Evolutionary conservation across 495 filamentous ascomycete species (phyloP).

Genomic region (Aspergillus indologenus): DNA sequence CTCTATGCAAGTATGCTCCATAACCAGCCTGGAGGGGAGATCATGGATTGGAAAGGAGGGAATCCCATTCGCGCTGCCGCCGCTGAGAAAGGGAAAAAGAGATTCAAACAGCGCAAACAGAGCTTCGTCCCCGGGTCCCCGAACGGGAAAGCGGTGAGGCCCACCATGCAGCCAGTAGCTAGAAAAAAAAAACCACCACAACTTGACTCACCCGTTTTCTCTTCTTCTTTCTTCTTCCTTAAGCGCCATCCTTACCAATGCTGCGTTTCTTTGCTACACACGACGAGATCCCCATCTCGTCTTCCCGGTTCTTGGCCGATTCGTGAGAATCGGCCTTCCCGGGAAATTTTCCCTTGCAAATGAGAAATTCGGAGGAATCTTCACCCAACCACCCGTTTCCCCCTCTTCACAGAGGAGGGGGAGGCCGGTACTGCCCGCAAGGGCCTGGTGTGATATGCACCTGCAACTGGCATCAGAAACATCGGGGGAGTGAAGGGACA

Average conservation of each 20-base stretch:
- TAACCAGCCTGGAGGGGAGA: background rate
- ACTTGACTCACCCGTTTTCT: slow-evolving; percentile 15
- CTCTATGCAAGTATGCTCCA: background rate
- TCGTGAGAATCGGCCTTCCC: slow-evolving; percentile 3
- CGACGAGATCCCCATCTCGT: slow-evolving; percentile 43
- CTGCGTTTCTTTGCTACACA: slow-evolving; percentile 99
- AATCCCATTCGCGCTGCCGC: background rate
- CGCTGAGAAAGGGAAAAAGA: background rate
- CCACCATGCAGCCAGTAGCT: background rate
- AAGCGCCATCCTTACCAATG: slow-evolving; percentile 94
- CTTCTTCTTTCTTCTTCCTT: slow-evolving; percentile 45
- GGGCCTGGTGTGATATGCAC: slow-evolving; percentile 87
- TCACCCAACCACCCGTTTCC: slow-evolving; percentile 56
- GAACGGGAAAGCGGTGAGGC: slow-evolving; percentile 17
- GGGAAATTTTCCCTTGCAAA: slow-evolving; percentile 60
- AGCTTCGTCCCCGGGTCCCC: background rate
- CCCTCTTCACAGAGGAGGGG: slow-evolving; percentile 22
- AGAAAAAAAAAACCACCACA: slow-evolving; percentile 9
- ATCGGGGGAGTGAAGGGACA: slow-evolving; percentile 56
- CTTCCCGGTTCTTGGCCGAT: slow-evolving; percentile 18
- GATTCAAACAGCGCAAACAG: background rate
- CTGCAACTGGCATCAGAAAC: slow-evolving; percentile 99
- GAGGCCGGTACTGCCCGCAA: slow-evolving; percentile 69
- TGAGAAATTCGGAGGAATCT: slow-evolving; percentile 99
- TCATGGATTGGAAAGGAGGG: background rate